Evolutionary conservation across 2,329 filamentous ascomycete genomes (phyloP).

Genomic region (Xylaria sp.): DNA sequence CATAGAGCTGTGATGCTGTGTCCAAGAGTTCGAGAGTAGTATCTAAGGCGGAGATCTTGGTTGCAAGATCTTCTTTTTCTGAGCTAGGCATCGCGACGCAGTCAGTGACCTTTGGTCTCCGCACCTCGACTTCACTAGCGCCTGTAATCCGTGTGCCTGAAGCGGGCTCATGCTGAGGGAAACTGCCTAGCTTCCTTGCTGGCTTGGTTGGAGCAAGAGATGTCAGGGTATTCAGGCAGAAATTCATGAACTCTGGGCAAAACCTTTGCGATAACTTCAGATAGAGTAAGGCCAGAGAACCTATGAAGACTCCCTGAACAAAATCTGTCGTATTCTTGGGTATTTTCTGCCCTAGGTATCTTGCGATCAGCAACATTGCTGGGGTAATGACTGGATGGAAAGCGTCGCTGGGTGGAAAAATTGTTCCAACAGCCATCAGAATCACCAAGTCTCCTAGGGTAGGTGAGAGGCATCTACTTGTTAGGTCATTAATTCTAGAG

Average conservation of each 20-base stretch:
- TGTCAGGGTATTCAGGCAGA: conserved; percentile 77
- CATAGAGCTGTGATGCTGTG: conserved; percentile 77
- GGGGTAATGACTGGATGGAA: conserved; percentile 96
- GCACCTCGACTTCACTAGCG: conserved; percentile 53
- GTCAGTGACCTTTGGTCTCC: conserved; percentile 69
- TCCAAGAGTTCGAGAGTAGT: conserved; percentile 74
- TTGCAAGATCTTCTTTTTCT: conserved; percentile 47
- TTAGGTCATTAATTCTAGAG: conserved; percentile 70
- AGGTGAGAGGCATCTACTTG: conserved; percentile 61
- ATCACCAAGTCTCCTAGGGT: conserved; percentile 79
- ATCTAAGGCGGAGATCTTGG: conserved; percentile 66
- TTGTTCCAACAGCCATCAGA: conserved; percentile 82
- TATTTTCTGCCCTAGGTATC: conserved; percentile 82
- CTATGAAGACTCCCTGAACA: conserved; percentile 79
- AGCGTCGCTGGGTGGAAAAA: conserved; percentile 96
- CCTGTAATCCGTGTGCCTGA: conserved; percentile 61
- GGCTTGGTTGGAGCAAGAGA: conserved; percentile 69
- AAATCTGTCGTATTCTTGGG: conserved; percentile 73
- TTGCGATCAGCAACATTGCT: conserved; percentile 82
- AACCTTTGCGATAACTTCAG: conserved; percentile 86
- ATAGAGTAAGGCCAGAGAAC: conserved; percentile 82
- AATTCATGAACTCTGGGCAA: conserved; percentile 88
- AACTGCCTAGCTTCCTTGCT: conserved; percentile 58
- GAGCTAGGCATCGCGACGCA: conserved; percentile 53
- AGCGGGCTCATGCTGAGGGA: conserved; percentile 69